Base-by-base conservation (phyloP, 2,329 filamentous ascomycete genomes). In the Penicillium expansum region DNA sequence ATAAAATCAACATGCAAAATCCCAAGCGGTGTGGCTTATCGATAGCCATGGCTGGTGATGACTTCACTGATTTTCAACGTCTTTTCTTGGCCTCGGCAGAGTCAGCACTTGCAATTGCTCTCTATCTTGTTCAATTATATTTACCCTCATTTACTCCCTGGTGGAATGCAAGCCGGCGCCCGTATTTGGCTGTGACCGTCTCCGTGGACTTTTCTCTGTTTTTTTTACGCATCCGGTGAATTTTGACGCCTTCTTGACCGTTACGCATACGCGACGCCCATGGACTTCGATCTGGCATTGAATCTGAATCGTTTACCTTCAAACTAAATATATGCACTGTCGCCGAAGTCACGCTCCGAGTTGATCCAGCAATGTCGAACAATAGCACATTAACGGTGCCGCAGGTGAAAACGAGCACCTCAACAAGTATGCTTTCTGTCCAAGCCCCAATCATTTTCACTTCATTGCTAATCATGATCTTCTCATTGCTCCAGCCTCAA, bases 401-500 rank as follows among this genome's bases (percentile, higher is more conserved):
- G 52, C 66, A 62, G 55, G 68, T 67, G 53, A 73, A 71, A 58
- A 59, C 64, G 9, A 48, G 54, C 41, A 64, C 67, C 44, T 70
- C 69, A 32, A 71, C 62, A 53, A 66, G 71, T 73, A 71, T 48
- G 61, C 30, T 39, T 18, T 48, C 16, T 16, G 29, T 18, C 24
- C 30, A 9, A 20, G 13, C 9, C 20, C 16, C 22, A 14, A 47
- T 35, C n/a, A 13, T 24, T 27, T 24, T 22, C 1, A 16, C 29
- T 22, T 10, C 35, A 33, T 45, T 52, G 37, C 53, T 48, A 47
- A 59, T 38, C 35, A 18, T 30, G 27, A 37, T 45, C 18, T n/a
- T 13, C 14, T 14, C 14, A 22, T 41, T 29, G 2, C 13, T 29
- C 10, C 20, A 77, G 74, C 73, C 48, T 75, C 74, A 22, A 76